Evolutionary conservation across 805 yeast species (phyloP), one percentile per base, ranked within the genome.

Genomic region (Wickerhamomyces chaumierensis): DNA sequence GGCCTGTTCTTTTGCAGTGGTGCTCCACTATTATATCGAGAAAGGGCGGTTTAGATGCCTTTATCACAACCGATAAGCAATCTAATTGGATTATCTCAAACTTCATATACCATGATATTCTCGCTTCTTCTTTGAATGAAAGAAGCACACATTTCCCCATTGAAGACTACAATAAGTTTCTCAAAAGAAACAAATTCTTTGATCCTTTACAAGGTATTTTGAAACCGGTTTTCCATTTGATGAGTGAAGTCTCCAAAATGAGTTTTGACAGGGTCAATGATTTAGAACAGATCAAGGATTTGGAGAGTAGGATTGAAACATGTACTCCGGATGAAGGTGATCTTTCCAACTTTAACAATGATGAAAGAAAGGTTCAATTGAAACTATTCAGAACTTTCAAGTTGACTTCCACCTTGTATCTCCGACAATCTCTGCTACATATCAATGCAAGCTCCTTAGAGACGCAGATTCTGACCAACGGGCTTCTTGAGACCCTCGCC

Each of bases 31-130:
- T 83, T 20, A 70, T 84, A 31, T 62, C 66, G 39, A 55, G 64
- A 38, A 68, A 75, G 43, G 90, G 88, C 13, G 90, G 90, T 0
- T 57, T 80, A 16, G 53, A 57, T 33, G 59, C 56, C 32, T 67
- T 76, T 56, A 6, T 4, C 18, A 69, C 68, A 47, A 63, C 61
- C 23, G 68, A 71, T 49, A 72, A 72, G 44, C 78, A 75, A 20
- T 60, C 77, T 45, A 75, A 78, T 44, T 83, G 88, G 81, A 62
- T 83, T 37, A 73, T 81, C 17, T 74, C 85, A 8, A 82, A 78
- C 56, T 84, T 80, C 58, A 85, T 86, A 1, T 84, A 83, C 53
- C 92, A 83, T 55, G 94, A 83, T 53, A 69, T 84, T 25, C 63
- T 81, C 45, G 74, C 88, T 1, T 70, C 78, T 35, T 71, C 81